Evolutionary conservation across 2,329 filamentous ascomycete genomes (phyloP).

Genomic region (Trichoderma hamatum): DNA sequence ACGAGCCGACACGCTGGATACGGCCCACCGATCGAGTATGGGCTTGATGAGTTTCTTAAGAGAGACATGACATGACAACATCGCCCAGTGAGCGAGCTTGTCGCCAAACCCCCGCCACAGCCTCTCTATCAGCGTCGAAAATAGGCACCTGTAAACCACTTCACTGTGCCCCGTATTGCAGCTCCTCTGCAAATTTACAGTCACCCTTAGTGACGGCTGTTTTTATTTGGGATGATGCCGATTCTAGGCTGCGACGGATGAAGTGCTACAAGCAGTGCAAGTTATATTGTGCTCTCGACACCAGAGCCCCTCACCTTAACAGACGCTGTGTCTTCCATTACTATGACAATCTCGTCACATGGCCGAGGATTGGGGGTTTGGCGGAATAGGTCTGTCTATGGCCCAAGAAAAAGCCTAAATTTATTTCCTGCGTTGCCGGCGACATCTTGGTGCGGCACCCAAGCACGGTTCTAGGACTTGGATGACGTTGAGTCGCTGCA

Average conservation of each 20-base stretch:
- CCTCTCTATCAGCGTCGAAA: neutral
- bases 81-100: neutral
- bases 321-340: neutral
- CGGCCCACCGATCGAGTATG: constrained; percentile 6
- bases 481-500: neutral
- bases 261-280: neutral
- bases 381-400: neutral
- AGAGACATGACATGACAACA: neutral
- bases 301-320: neutral
- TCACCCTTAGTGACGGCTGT: neutral
- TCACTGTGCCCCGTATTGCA: constrained; percentile 10
- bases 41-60: neutral
- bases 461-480: neutral
- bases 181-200: neutral
- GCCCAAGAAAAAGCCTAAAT: neutral
- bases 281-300: neutral
- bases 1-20: constrained; percentile 15
- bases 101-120: constrained; percentile 2
- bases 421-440: neutral
- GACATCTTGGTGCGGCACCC: neutral
- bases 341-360: neutral
- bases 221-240: neutral
- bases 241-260: neutral
- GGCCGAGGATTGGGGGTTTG: neutral
- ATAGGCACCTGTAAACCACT: constrained; percentile 9